phyloP scores from a whole-genome alignment of 2,329 filamentous ascomycete species.

The Hypocrella siamensis region DNA sequence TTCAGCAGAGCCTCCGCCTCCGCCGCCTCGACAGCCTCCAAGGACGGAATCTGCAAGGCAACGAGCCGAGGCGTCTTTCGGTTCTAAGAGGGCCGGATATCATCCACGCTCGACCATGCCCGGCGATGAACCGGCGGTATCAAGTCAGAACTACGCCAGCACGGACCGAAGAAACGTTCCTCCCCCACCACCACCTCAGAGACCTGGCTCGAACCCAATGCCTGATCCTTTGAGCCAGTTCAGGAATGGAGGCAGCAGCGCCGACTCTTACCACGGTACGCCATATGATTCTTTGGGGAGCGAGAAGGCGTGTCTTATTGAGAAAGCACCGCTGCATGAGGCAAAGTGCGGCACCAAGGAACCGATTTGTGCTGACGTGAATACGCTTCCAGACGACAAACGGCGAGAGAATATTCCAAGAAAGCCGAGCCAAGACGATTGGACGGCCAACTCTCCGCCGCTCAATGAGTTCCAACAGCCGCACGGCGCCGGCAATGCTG shows the following conservation, averaged over 20 bases:
- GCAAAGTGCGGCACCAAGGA: too few relatives aligned
- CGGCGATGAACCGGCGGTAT: slow-evolving; percentile 36
- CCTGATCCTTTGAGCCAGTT: slow-evolving; percentile 34
- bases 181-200: slow-evolving; percentile 5
- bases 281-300: slow-evolving; percentile 13
- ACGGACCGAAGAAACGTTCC: slow-evolving; percentile 9
- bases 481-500: too few relatives aligned
- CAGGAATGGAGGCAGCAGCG: slow-evolving; percentile 20
- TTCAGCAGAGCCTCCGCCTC: slow-evolving; percentile 11
- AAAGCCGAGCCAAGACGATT: too few relatives aligned
- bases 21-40: slow-evolving; percentile 24
- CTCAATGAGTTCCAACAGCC: too few relatives aligned
- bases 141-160: slow-evolving; percentile 30
- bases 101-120: slow-evolving; percentile 29
- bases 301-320: background rate
- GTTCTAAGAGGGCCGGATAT: slow-evolving; percentile 31
- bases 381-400: too few relatives aligned
- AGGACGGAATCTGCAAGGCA: slow-evolving; percentile 36
- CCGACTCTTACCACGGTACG: slow-evolving; percentile 37
- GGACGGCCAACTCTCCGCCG: too few relatives aligned
- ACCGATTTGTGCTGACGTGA: too few relatives aligned
- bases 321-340: too few relatives aligned
- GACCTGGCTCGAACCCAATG: slow-evolving; percentile 10
- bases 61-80: slow-evolving; percentile 39
- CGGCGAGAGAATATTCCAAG: too few relatives aligned